Evolutionary conservation across 768 basidiomycete genomes (phyloP), one percentile per base, ranked within the genome.

Genomic region (Clitopilus passeckerianus): DNA sequence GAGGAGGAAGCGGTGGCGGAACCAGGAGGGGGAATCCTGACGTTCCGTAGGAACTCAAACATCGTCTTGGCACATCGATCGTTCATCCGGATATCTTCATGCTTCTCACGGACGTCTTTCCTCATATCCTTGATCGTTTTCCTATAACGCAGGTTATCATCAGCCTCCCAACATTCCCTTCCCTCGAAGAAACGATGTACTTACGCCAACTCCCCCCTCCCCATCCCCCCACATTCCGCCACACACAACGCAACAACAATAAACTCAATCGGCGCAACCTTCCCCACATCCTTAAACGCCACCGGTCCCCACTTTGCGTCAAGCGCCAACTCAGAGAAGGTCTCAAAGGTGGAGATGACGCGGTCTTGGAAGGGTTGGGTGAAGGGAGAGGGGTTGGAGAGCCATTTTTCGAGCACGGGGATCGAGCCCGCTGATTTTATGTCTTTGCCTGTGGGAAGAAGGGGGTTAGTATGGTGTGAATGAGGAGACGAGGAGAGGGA

Each of bases 241-340:
- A 90, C 79, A 20, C 91, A 69, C 3, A 88, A 64, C 20, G 75
- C 75, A 53, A 83, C 79, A 62, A 80, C 72, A 53, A 89, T 76
- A 61, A 92, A 84, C 68, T 92, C 90, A 41, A 90, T 74, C 0
- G 90, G 90, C 0, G 89, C 78, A 1, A 91, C 75, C 37, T 84
- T 85, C 62, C 37, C 37, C 10, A 15, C n/a, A n/a, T 41, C 37
- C 37, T 41, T n/a, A 14, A 15, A 41, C 37, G 12, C 37, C 37
- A 2, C 37, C 37, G 2, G 2, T 12, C 37, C 37, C 37, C n/a
- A 41, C 37, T 41, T 68, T 61, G 69, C 68, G 72, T 67, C 66
- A 87, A 80, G 20, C 72, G 59, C 7, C 64, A 57, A n/a, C 65
- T 72, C 18, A 1, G 79, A 79, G 53, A 91, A 73, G 1, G 67